Conservation (phyloP, 768 basidiomycete genomes). For the Hypsizygus marmoreus region DNA sequence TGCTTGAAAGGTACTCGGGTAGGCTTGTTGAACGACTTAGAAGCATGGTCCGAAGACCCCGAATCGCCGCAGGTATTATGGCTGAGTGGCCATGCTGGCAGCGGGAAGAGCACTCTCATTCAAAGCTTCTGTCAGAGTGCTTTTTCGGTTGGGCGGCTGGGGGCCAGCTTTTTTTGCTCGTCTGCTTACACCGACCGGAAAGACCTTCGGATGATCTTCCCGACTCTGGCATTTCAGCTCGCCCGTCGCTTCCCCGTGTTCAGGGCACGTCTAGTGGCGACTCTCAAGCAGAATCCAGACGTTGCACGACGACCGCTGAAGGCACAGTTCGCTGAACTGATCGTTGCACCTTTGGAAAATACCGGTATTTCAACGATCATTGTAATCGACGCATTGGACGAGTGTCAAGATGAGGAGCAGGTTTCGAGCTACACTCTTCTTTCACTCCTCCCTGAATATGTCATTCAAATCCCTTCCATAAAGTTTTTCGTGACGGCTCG, state of each 20-base stretch:
- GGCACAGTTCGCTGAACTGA: not conserved
- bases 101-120: constrained; percentile 23
- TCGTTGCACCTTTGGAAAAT: not conserved
- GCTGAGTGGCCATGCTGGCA: constrained; percentile 25
- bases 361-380: not conserved
- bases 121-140: constrained; percentile 17
- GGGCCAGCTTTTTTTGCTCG: constrained; percentile 6
- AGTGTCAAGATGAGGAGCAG: not conserved
- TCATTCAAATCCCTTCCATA: not conserved
- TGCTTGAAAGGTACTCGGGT: constrained; percentile 6
- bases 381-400: constrained; percentile 8
- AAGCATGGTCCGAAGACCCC: constrained; percentile 14
- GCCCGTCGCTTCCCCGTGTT: not conserved
- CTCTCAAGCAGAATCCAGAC: not conserved
- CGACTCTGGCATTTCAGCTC: constrained; percentile 3
- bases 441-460: not conserved
- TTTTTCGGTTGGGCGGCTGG: constrained; percentile 6
- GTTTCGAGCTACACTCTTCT: not conserved
- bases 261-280: not conserved
- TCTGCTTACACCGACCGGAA: not conserved
- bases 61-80: constrained; percentile 13
- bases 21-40: constrained; percentile 10
- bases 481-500: constrained; percentile 3
- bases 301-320: not conserved
- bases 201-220: not conserved